phyloP scores from a whole-genome alignment of 2,329 filamentous ascomycete genomes.

The Biscogniauxia marginata region DNA sequence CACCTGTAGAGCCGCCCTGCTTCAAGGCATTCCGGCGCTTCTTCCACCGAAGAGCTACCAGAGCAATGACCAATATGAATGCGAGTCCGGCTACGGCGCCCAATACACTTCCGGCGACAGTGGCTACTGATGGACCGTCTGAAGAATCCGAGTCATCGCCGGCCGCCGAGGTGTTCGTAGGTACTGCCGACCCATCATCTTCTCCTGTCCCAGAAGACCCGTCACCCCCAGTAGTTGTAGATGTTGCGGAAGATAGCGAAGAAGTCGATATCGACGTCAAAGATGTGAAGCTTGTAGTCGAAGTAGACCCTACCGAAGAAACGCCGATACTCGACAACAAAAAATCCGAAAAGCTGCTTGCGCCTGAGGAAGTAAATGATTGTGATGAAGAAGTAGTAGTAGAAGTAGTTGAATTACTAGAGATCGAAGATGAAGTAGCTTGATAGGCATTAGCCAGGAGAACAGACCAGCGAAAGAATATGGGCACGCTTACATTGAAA shows the following conservation, averaged over 20 bases:
- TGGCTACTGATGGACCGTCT: conserved; percentile 28
- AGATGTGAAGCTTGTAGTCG: neutral
- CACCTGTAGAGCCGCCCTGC: conserved; percentile 41
- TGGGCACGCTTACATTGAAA: conserved; percentile 8
- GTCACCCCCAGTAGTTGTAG: conserved; percentile 16
- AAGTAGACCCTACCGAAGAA: neutral
- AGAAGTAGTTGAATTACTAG: conserved; percentile 23
- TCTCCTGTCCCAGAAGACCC: conserved; percentile 20
- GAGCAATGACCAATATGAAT: conserved; percentile 52
- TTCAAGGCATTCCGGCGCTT: conserved; percentile 46
- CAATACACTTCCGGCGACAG: conserved; percentile 55
- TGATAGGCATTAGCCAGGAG: conserved; percentile 5
- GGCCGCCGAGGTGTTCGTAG: conserved; percentile 23
- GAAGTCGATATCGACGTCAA: conserved; percentile 3
- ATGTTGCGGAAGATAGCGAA: conserved; percentile 9
- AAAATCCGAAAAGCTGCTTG: conserved; percentile 19
- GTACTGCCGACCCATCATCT: conserved; percentile 23
- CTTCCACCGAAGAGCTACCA: conserved; percentile 56
- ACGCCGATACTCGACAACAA: conserved; percentile 5
- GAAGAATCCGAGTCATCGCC: conserved; percentile 20
- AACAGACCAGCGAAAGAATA: neutral
- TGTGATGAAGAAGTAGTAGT: conserved; percentile 20
- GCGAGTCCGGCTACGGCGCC: conserved; percentile 59
- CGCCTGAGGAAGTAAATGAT: conserved; percentile 22
- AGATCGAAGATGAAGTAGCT: conserved; percentile 19